A percentile compares a stretch with the other conserved stretches of the same genome.
Evolutionary conservation across 164 flowering plant species (phyloP).

Genomic region (Platanus orientalis): DNA sequence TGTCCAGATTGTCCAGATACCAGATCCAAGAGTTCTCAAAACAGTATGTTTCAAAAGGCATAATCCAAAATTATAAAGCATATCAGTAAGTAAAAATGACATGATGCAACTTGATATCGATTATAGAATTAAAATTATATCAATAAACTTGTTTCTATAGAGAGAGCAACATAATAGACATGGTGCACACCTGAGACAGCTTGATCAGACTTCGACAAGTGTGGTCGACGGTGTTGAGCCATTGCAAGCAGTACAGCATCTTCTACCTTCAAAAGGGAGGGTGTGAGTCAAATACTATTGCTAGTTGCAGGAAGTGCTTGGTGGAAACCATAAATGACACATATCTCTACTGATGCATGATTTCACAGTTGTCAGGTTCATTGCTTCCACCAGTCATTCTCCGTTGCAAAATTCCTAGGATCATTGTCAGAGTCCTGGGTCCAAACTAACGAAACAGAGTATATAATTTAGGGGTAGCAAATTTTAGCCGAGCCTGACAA

Average conservation of each 20-base stretch:
- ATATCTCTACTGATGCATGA: background rate
- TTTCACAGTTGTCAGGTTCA: background rate
- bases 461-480: no score
- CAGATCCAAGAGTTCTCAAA: background rate
- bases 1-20: no score
- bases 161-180: no score
- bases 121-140: no score
- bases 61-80: background rate
- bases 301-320: conserved; percentile 4
- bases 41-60: background rate
- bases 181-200: conserved; percentile 23
- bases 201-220: conserved; percentile 28
- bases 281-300: conserved; percentile 1
- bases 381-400: background rate
- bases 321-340: background rate
- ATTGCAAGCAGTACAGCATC: conserved; percentile 66
- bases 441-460: no score
- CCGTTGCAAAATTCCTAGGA: background rate
- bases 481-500: no score
- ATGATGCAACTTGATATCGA: background rate
- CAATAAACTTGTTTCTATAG: no score
- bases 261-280: conserved; percentile 55
- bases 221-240: conserved; percentile 58
- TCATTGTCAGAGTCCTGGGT: no score
- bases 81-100: background rate